These are phyloP conservation scores for Tylopilus plumbeoviolaceoides DNA, from an alignment of 768 basidiomycete genomes.

Conservation along the genomic window DNA sequence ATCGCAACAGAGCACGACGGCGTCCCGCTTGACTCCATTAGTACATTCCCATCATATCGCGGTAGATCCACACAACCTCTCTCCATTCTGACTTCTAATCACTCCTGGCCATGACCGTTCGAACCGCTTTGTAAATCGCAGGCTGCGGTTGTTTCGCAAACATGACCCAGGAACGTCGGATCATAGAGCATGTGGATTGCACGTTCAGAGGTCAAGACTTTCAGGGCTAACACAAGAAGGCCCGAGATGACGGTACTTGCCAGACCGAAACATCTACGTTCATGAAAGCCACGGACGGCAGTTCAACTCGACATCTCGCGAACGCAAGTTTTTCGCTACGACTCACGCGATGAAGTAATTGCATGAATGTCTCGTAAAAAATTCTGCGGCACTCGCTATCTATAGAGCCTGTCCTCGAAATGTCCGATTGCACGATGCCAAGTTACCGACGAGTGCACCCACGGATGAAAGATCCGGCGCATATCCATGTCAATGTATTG, in stretches of 20 bases:
- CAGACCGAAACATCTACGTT: background rate
- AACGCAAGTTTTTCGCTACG: background rate
- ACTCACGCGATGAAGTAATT: too few relatives aligned
- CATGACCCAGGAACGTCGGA: background rate
- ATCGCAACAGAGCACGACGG: background rate
- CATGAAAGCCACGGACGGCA: background rate
- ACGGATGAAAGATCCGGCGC: slow-evolving; percentile 23
- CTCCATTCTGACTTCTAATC: background rate
- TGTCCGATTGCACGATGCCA: slow-evolving; percentile 10
- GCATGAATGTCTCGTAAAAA: too few relatives aligned
- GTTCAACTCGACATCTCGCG: background rate
- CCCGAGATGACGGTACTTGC: background rate
- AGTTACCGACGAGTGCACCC: slow-evolving; percentile 9
- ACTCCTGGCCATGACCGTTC: background rate
- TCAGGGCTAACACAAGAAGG: background rate
- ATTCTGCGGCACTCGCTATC: background rate
- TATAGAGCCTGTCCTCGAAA: background rate
- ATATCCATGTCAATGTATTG: slow-evolving; percentile 10
- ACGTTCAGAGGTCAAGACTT: background rate
- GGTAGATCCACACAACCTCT: background rate
- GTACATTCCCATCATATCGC: background rate
- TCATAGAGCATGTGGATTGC: background rate
- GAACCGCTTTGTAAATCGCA: background rate
- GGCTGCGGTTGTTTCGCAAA: background rate
- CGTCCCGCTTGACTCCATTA: background rate